Evolutionary conservation across 768 basidiomycete genomes (phyloP).

Genomic region (Amanita muscaria): DNA sequence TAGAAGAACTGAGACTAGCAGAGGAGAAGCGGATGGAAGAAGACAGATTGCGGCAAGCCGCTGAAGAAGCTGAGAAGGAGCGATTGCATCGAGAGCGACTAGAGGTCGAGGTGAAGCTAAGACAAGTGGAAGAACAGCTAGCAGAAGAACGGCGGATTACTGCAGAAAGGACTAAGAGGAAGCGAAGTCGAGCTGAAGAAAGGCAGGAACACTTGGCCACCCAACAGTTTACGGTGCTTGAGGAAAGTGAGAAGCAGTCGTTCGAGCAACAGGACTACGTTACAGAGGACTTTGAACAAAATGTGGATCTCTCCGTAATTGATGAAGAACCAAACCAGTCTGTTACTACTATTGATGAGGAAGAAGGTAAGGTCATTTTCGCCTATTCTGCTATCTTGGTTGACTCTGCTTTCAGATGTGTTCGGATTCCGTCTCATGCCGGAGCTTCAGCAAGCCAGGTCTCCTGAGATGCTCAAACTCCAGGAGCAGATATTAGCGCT

Average conservation of each 20-base stretch:
- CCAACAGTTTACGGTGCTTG: constrained; percentile 2
- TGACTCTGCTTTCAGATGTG: constrained; percentile 35
- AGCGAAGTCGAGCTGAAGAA: constrained; percentile 13
- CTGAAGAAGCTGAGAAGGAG: constrained; percentile 20
- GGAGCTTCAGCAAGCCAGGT: constrained; percentile 22
- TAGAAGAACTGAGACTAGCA: constrained; percentile 22
- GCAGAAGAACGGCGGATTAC: constrained; percentile 21
- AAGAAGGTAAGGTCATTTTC: constrained; percentile 11
- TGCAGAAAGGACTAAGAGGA: constrained; percentile 13
- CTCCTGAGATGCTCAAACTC: constrained; percentile 34
- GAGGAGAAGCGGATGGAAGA: constrained; percentile 21
- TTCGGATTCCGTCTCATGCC: constrained; percentile 41
- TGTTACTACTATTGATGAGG: neutral
- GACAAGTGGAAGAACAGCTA: constrained; percentile 22
- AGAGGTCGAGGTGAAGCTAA: constrained; percentile 26
- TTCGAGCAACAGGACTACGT: neutral
- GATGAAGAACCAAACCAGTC: constrained; percentile 7
- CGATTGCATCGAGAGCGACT: constrained; percentile 21
- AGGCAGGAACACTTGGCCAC: constrained; percentile 10
- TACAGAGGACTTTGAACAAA: constrained; percentile 1
- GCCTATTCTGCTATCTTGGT: neutral
- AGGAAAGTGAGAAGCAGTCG: neutral
- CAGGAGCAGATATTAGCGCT: constrained; percentile 42
- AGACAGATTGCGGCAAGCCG: constrained; percentile 18
- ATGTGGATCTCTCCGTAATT: constrained; percentile 5